These are phyloP conservation scores for Pterocarpus santalinus DNA, from an alignment of 306 rosid species.

Conservation along the genomic window DNA sequence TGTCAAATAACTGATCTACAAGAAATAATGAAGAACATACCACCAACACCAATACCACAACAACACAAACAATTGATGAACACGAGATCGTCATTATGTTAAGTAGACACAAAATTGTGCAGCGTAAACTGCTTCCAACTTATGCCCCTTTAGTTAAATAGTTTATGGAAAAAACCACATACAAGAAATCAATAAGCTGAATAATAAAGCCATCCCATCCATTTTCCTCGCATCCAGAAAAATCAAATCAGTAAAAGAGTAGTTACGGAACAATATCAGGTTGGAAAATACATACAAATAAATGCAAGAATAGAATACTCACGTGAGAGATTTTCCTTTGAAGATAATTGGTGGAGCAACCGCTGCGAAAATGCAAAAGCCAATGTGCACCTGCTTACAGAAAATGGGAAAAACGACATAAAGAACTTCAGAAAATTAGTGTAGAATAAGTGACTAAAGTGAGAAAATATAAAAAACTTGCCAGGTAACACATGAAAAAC, in stretches of 20 bases:
- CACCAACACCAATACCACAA: conserved; percentile 16
- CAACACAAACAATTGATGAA: conserved; percentile 20
- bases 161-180: conserved; percentile 32
- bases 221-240: conserved; percentile 39
- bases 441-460: conserved; percentile 37
- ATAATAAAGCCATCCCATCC: conserved; percentile 17
- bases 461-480: conserved; percentile 50
- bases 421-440: conserved; percentile 38
- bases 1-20: neutral
- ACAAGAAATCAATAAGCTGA: conserved; percentile 5
- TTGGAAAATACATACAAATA: conserved; percentile 17
- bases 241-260: conserved; percentile 31
- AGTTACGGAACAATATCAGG: conserved; percentile 16
- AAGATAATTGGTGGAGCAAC: conserved; percentile 91
- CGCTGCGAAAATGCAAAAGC: conserved; percentile 78
- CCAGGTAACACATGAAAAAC: conserved; percentile 83
- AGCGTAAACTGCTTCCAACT: neutral
- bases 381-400: conserved; percentile 78
- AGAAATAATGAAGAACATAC: conserved; percentile 24
- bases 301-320: conserved; percentile 53
- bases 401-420: conserved; percentile 46
- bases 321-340: conserved; percentile 89
- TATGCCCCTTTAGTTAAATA: conserved; percentile 26
- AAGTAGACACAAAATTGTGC: conserved; percentile 7
- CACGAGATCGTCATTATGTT: conserved; percentile 9